Base-by-base conservation (phyloP, 768 basidiomycete genomes). In the Amanita fuliginea region DNA sequence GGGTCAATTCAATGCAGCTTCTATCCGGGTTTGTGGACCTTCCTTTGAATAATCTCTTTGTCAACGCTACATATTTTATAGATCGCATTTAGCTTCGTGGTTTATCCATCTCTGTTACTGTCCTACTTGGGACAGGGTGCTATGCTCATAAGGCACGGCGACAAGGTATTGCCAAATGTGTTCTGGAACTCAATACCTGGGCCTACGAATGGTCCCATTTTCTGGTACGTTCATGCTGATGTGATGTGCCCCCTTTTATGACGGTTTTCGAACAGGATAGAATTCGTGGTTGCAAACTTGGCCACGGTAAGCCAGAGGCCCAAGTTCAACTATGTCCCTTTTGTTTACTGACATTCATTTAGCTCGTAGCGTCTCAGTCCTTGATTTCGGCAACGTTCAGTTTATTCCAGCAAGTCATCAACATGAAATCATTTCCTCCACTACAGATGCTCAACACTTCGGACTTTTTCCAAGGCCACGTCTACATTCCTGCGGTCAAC, bases 91-190 rank as follows among this genome's bases (percentile, higher is more conserved):
- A 56, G 60, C 22, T 53, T 49, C 9, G 64, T 80, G 46, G 78
- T 77, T 0, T 84, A 80, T 57, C 81, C 81, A 0, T 71, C 73
- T 16, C 64, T 86, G 32, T 53, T 80, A 1, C 67, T 86, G 0
- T 76, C 79, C 3, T 86, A 86, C 57, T 74, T 86, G 14, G 83
- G 83, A 1, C 83, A 86, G 62, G 83, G 83, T 7, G 76, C 83
- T 14, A 68, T 73, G 2, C 64, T 86, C 34, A 75, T 84, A 51
- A 46, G 54, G 2, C 70, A 78, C 49, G 75, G 77, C 3, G 70
- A 71, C 21, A 54, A 41, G 0, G 72, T 81, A 14, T 55, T 85
- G 3, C 11, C 55, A 0, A 80, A 81, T 55, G 62, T 83, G 2
- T 85, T 86, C 59, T 85, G 82, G 64, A 64, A 66, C 1, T 70